These are phyloP conservation scores for Tricholoma matsutake DNA, from an alignment of 768 basidiomycete genomes.

Conservation along the genomic window DNA sequence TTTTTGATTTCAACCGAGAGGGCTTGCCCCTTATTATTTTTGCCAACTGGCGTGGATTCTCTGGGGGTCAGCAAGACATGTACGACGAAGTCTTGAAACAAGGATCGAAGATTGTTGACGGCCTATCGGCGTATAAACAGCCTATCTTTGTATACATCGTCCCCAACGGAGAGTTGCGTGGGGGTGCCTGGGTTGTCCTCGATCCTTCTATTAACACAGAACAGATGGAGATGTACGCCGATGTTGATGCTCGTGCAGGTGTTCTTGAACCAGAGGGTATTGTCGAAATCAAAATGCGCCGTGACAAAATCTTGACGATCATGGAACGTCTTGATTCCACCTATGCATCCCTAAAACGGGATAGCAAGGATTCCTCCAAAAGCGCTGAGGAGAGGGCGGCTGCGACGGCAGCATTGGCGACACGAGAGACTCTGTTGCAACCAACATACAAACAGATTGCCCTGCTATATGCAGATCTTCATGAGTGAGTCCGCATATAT, in stretches of 20 bases:
- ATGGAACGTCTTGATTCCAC: constrained; percentile 93
- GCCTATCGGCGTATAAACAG: constrained; percentile 93
- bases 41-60: constrained; percentile 99
- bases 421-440: constrained; percentile 75
- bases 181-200: constrained; percentile 98
- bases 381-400: constrained; percentile 70
- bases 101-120: constrained; percentile 98
- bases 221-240: constrained; percentile 99
- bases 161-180: constrained; percentile 97
- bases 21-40: constrained; percentile 97
- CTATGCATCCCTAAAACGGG: constrained; percentile 78
- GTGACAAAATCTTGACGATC: constrained; percentile 82
- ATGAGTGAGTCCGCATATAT: constrained; percentile 63
- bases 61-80: constrained; percentile 99
- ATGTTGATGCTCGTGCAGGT: constrained; percentile 93
- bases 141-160: constrained; percentile 98
- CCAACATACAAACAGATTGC: constrained; percentile 95
- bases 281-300: constrained; percentile 96
- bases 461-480: constrained; percentile 91
- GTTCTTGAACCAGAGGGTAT: constrained; percentile 97
- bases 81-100: constrained; percentile 97
- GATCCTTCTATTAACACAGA: constrained; percentile 96
- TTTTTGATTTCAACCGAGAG: constrained; percentile 98
- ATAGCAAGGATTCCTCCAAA: constrained; percentile 72
- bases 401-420: constrained; percentile 64